Evolutionary conservation across 768 basidiomycete species (phyloP), one percentile per base, ranked within the genome.

Genomic region (Leccinum aurantiacum): DNA sequence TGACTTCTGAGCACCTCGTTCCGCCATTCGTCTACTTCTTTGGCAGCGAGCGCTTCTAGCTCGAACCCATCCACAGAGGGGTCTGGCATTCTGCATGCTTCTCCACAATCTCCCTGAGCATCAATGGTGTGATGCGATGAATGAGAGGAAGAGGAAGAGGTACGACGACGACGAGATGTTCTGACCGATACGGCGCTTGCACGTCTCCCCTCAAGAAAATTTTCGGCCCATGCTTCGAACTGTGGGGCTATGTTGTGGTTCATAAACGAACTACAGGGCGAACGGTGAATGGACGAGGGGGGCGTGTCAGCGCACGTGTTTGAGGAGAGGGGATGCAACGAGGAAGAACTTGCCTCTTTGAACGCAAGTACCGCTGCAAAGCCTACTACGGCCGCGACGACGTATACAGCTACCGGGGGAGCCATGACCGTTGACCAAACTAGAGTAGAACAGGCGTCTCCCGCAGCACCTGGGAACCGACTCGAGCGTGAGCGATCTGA

Each of bases 181-280:
- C 54, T 50, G 14, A 66, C 67, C 47, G 67, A 54, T 25, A 70
- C 70, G n/a, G 64, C 60, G 47, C 49, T 62, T 15, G 73, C 71
- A 24, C 71, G 72, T 53, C 74, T 71, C 35, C 60, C 60, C 31
- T 68, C 70, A 24, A 74, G 64, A 66, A 71, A 75, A 25, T 67
- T 65, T 65, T 77, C 74, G 2, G 71, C 70, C 73, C 76, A 76
- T 54, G 71, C 75, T 75, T 85, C 86, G 29, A 89, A 49, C 47
- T 75, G 78, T 0, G 87, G 87, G 19, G 85, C 86, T 59, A 89
- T 79, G 60, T 87, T 88, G 86, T 10, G 87, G 87, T 62, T 87
- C 86, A 59, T 87, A 89, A 29, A 90, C 81, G 57, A 85, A 84
- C 88, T 90, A 59, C 37, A 49, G 47, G 19, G 29, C 9, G n/a